phyloP scores from a whole-genome alignment of 768 basidiomycete species.

The Leccinum rimulosum region DNA sequence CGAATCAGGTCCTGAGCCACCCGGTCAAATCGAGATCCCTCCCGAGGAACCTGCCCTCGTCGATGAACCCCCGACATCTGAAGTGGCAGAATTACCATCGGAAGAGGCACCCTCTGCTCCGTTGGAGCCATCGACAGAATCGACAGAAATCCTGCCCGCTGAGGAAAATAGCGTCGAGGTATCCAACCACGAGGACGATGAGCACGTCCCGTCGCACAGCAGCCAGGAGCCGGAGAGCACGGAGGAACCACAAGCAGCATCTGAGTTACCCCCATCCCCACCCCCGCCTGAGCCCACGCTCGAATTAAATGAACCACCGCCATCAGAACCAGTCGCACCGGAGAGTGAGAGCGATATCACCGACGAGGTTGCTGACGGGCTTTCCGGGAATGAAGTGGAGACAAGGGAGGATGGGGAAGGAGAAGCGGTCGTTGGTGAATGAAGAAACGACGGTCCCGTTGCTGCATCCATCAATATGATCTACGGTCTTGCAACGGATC shows the following conservation, averaged over 20 bases:
- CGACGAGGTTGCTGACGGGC: conserved; percentile 25
- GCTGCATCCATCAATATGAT: background rate
- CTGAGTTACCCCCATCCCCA: conserved; percentile 1
- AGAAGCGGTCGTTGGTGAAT: conserved; percentile 11
- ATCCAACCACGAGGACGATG: conserved; percentile 8
- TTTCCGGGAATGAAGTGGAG: conserved; percentile 20
- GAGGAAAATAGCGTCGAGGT: conserved; percentile 4
- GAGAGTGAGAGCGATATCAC: conserved; percentile 36
- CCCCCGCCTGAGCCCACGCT: conserved; percentile 11
- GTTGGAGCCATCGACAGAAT: conserved; percentile 7
- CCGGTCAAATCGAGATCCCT: background rate
- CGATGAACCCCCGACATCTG: conserved; percentile 4
- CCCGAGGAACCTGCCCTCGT: background rate
- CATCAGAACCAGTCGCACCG: conserved; percentile 32
- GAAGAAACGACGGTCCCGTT: conserved; percentile 20
- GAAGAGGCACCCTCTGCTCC: conserved; percentile 7
- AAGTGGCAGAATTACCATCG: conserved; percentile 3
- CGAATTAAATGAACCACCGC: conserved; percentile 30
- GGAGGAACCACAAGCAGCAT: conserved; percentile 6
- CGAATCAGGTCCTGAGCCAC: conserved; percentile 13
- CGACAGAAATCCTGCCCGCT: background rate
- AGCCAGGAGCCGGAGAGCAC: background rate
- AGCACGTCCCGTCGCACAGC: background rate
- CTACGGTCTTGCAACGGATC: background rate
- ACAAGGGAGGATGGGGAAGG: conserved; percentile 12